phyloP scores from a whole-genome alignment of 2,329 filamentous ascomycete species.

The Aspergillus terreus region DNA sequence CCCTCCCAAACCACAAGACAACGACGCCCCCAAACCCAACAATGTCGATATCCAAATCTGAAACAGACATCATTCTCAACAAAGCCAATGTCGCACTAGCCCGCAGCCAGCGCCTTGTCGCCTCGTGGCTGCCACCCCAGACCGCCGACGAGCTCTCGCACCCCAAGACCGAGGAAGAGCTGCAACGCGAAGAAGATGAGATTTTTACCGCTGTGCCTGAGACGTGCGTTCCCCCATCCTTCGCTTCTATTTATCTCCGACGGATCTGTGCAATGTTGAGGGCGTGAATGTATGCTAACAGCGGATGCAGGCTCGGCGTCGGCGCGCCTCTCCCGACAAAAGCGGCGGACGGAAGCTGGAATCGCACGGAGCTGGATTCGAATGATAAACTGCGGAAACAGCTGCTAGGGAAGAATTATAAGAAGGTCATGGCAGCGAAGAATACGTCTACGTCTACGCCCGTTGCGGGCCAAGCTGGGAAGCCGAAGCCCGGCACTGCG shows the following conservation, averaged over 20 bases:
- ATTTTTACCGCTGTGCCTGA: conserved; percentile 53
- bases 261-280: background rate
- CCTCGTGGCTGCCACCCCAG: conserved; percentile 54
- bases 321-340: conserved; percentile 44
- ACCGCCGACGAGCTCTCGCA: conserved; percentile 35
- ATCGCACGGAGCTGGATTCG: conserved; percentile 37
- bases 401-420: conserved; percentile 42
- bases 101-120: conserved; percentile 51
- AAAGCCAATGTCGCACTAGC: conserved; percentile 52
- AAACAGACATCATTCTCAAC: conserved; percentile 55
- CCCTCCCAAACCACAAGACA: background rate
- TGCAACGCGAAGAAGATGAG: conserved; percentile 52
- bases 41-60: conserved; percentile 34
- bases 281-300: background rate
- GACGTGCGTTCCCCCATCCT: conserved; percentile 37
- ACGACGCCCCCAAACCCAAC: background rate
- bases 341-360: conserved; percentile 38
- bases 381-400: conserved; percentile 46
- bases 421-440: conserved; percentile 38
- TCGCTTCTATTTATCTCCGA: conserved; percentile 1
- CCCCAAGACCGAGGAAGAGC: conserved; percentile 42
- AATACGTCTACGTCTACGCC: background rate
- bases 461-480: background rate
- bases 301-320: conserved; percentile 41
- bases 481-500: conserved; percentile 18